Percentiles rank a stretch among this genome's conserved stretches.
phyloP scores from a whole-genome alignment of 371 early-diverging fungal genomes.

The Mucor piriformis region DNA sequence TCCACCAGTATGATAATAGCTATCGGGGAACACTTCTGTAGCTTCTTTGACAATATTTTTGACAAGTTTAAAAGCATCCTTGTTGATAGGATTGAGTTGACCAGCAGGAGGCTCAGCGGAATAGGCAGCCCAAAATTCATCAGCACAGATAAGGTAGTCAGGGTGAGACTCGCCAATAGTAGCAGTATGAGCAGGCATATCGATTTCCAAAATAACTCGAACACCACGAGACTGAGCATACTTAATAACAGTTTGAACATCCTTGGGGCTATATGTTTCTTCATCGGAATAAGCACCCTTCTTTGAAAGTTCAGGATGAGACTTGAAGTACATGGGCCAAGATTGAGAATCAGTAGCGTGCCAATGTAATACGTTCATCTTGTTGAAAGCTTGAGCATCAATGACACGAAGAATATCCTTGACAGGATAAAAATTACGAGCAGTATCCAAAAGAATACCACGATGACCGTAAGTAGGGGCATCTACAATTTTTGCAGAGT shows the following conservation, averaged over 20 bases:
- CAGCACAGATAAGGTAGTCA: constrained; percentile 49
- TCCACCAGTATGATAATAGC: constrained; percentile 72
- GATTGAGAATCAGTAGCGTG: constrained; percentile 81
- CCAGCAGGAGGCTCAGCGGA: constrained; percentile 77
- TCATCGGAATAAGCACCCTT: constrained; percentile 70
- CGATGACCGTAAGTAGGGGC: constrained; percentile 71
- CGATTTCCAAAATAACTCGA: constrained; percentile 79
- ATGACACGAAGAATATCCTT: constrained; percentile 62
- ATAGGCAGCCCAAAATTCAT: constrained; percentile 53
- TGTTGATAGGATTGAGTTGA: constrained; percentile 70
- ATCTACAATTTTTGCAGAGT: constrained; percentile 72
- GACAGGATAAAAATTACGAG: constrained; percentile 77
- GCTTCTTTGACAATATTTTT: constrained; percentile 68
- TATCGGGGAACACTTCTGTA: constrained; percentile 63
- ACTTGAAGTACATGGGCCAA: constrained; percentile 71
- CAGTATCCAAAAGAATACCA: constrained; percentile 76
- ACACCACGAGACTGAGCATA: constrained; percentile 76
- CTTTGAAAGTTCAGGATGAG: constrained; percentile 62
- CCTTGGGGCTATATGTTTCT: constrained; percentile 61
- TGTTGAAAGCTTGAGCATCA: constrained; percentile 79
- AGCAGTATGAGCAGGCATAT: constrained; percentile 81
- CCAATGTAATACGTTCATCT: constrained; percentile 85
- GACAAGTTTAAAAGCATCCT: constrained; percentile 57
- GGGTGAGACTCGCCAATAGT: constrained; percentile 47
- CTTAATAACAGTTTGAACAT: constrained; percentile 60